Percentiles rank a stretch among this genome's conserved stretches.
phyloP scores from a whole-genome alignment of 1,139 yeast genomes.

The Taphrina deformans region DNA sequence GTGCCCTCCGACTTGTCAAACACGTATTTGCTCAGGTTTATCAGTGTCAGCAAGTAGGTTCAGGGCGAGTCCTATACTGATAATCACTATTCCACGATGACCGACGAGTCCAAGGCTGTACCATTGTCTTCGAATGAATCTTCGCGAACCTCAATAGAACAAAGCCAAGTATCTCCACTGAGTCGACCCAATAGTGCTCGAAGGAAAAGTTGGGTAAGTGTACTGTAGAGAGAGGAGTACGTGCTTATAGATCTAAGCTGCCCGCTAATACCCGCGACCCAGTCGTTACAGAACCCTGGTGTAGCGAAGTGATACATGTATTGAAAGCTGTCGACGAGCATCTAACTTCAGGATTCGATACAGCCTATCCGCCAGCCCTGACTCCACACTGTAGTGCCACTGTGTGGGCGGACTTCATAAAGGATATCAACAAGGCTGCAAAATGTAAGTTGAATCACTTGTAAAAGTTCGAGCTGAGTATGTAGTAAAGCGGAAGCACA shows the following conservation, averaged over 20 bases:
- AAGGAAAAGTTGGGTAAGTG: constrained; percentile 12
- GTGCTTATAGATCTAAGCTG: not conserved
- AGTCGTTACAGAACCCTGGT: not conserved
- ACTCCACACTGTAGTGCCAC: not conserved
- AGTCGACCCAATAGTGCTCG: constrained; percentile 4
- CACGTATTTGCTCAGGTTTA: not conserved
- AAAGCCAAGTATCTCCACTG: not conserved
- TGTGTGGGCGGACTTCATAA: constrained; percentile 9
- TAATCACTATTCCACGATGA: not conserved
- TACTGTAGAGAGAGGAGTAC: no score
- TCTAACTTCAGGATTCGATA: constrained; percentile 7
- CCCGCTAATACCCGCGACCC: constrained; percentile 19
- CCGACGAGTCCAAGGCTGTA: not conserved
- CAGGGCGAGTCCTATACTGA: no score
- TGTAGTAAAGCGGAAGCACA: constrained; percentile 12
- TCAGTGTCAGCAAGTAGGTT: no score
- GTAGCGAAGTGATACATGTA: not conserved
- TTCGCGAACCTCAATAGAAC: not conserved
- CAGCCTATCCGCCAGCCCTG: not conserved
- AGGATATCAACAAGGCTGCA: constrained; percentile 11
- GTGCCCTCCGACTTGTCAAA: not conserved
- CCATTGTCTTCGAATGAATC: not conserved
- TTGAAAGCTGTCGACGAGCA: constrained; percentile 2
- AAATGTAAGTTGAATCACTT: not conserved
- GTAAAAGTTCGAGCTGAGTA: not conserved